These are phyloP conservation scores for Metarhizium album DNA, from an alignment of 2,329 filamentous ascomycete genomes.

Conservation along the genomic window DNA sequence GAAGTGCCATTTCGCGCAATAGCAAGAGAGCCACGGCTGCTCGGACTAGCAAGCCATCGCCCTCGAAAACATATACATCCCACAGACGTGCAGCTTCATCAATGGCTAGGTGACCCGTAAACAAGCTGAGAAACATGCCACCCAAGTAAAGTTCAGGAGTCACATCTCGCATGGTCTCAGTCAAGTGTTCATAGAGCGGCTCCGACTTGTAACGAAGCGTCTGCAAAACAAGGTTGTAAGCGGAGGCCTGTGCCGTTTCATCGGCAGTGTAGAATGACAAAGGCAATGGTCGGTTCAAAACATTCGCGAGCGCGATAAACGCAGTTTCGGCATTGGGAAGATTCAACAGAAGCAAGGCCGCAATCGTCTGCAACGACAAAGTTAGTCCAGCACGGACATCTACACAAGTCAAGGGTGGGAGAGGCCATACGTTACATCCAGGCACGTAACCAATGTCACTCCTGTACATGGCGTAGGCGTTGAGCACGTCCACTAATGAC, in stretches of 20 bases:
- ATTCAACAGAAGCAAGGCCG: conserved; percentile 63
- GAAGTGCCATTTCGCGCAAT: conserved; percentile 39
- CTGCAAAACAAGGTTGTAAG: conserved; percentile 58
- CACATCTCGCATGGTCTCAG: conserved; percentile 32
- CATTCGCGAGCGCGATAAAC: conserved; percentile 64
- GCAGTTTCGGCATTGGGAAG: conserved; percentile 50
- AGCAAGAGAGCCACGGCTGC: conserved; percentile 59
- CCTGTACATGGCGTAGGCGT: conserved; percentile 72
- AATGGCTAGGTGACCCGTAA: conserved; percentile 51
- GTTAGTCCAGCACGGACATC: background rate
- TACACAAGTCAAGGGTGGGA: background rate
- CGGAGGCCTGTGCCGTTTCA: conserved; percentile 53
- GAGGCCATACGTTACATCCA: conserved; percentile 56
- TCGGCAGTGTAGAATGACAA: conserved; percentile 68
- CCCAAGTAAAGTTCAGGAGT: conserved; percentile 45
- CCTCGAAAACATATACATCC: conserved; percentile 78
- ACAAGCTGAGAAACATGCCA: conserved; percentile 52
- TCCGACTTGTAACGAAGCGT: conserved; percentile 55
- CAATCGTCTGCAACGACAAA: conserved; percentile 44
- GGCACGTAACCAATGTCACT: conserved; percentile 69
- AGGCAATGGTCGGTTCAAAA: conserved; percentile 65
- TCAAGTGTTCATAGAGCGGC: conserved; percentile 53
- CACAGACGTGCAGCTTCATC: conserved; percentile 64
- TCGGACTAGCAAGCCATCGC: conserved; percentile 59
- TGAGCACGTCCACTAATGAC: conserved; percentile 59